These are phyloP conservation scores for Candida glucosophila DNA, from an alignment of 1,139 yeast genomes.

Conservation along the genomic window DNA sequence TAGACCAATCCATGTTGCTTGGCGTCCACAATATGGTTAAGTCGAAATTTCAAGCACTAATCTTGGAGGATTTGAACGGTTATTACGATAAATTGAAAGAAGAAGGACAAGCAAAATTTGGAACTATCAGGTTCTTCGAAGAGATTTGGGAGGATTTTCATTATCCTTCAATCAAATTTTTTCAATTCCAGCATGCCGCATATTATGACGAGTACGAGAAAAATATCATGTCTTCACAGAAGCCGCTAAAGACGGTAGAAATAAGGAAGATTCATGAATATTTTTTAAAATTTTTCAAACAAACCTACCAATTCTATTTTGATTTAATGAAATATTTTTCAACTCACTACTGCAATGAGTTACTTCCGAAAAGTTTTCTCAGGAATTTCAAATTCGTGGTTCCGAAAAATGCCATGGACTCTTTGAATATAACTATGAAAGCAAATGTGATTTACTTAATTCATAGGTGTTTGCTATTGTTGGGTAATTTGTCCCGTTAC, in stretches of 20 bases:
- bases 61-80: constrained; percentile 21
- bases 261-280: constrained; percentile 46
- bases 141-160: constrained; percentile 53
- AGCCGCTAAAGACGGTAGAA: constrained; percentile 34
- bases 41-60: constrained; percentile 32
- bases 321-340: constrained; percentile 28
- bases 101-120: constrained; percentile 10
- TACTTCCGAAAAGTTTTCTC: constrained; percentile 21
- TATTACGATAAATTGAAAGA: constrained; percentile 10
- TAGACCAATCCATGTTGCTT: constrained; percentile 36
- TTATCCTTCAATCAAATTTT: constrained; percentile 54
- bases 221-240: constrained; percentile 7
- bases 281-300: constrained; percentile 40
- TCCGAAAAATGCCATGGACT: constrained; percentile 8
- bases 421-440: constrained; percentile 15
- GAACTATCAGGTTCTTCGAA: constrained; percentile 33
- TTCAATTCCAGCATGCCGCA: constrained; percentile 31
- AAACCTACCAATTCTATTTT: constrained; percentile 39
- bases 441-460: constrained; percentile 40
- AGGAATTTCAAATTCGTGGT: constrained; percentile 15
- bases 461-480: constrained; percentile 45
- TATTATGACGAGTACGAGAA: constrained; percentile 11
- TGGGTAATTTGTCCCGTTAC: constrained; percentile 58
- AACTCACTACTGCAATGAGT: constrained; percentile 25
- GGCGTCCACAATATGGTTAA: constrained; percentile 38